Base-by-base conservation (phyloP, 2,329 filamentous ascomycete species). In the Cadophora sp. region DNA sequence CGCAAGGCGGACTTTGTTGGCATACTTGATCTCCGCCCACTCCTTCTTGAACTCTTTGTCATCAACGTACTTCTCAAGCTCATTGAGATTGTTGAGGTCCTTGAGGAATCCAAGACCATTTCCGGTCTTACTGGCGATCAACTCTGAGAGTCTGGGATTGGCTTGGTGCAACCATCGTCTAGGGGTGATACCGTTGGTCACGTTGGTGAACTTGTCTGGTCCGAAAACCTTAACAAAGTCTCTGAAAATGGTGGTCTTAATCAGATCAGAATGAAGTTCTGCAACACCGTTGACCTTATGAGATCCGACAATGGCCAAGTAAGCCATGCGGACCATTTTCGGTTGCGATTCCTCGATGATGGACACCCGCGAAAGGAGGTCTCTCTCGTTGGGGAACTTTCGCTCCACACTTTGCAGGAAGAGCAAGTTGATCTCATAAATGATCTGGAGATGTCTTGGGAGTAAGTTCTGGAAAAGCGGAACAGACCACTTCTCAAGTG, bases 281-380 rank as follows among this genome's bases (percentile, higher is more conserved):
- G 96, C 96, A 43, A 99, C 96, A 79, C 96, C 96, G 75, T 99
- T 99, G 83, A 99, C 94, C 84, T 98, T 99, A 88, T 98, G 96
- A 43, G 96, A 98, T 59, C 96, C 96, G 75, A 99, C 94, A 78
- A 98, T 92, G 71, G 96, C 96, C 62, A 99, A 84, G 80, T 88
- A 96, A 1, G 96, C 96, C 96, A 99, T 99, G 79, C 95, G 92
- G 69, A 99, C 91, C 92, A 97, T 97, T 87, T 98, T 97, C 53
- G 94, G 93, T 79, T 97, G 91, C 5, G 92, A 94, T 80, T 99
- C 96, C 80, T 99, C 96, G 68, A 99, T 97, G 77, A 99, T 97
- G 5, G 95, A 98, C n/a, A 98, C 94, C 46, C 93, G 87, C 16
- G 85, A 79, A 40, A 99, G 88, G 72, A 99, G 85, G 1, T 97